These are phyloP conservation scores for Marsdenia floribunda DNA, from an alignment of 257 asterid genomes.

Conservation along the genomic window DNA sequence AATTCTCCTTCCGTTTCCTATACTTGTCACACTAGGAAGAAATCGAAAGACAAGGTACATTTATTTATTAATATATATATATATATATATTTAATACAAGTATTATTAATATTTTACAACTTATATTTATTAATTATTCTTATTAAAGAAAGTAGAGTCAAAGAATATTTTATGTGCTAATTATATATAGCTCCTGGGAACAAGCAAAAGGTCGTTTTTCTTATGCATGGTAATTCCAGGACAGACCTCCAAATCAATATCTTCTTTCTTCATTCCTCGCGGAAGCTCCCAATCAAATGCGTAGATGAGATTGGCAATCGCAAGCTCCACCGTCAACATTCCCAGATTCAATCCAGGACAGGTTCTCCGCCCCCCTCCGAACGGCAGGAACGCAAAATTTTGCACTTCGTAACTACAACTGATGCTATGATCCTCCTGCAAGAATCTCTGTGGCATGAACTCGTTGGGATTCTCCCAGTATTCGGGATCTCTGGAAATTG, in stretches of 20 bases:
- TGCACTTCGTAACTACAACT: not conserved
- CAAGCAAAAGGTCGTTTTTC: not conserved
- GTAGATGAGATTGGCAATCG: not conserved
- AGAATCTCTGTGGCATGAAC: slow-evolving; percentile 2
- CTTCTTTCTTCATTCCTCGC: not conserved
- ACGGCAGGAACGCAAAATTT: not conserved
- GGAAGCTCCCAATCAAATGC: slow-evolving; percentile 4
- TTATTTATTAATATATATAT: no score
- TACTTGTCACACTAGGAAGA: no score
- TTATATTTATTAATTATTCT: no score
- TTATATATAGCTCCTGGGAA: not conserved
- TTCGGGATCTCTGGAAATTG: slow-evolving; percentile 6
- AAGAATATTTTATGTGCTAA: no score
- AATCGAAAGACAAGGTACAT: no score
- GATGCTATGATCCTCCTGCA: not conserved
- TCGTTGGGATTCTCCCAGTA: not conserved
- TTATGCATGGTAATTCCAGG: slow-evolving; percentile 6
- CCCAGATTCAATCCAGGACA: not conserved
- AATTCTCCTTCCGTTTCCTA: no score
- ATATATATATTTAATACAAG: no score
- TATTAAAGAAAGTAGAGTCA: no score
- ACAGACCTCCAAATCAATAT: not conserved
- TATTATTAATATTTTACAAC: no score
- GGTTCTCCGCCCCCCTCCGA: not conserved
- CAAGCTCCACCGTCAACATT: not conserved